These are phyloP conservation scores for Clonostachys rosea DNA, from an alignment of 2,329 filamentous ascomycete genomes.

Conservation along the genomic window DNA sequence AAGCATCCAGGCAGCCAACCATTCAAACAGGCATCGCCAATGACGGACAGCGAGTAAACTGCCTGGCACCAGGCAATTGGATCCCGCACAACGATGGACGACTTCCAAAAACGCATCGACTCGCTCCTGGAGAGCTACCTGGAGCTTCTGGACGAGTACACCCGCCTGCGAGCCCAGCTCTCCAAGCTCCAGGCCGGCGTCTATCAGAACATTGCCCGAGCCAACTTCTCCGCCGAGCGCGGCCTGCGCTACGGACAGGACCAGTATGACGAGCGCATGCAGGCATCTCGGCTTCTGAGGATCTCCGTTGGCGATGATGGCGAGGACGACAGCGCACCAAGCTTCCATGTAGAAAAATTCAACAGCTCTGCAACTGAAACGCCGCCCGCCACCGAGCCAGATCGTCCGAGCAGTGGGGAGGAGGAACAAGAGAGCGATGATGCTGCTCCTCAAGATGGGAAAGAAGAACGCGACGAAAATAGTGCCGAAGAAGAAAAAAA, in stretches of 20 bases:
- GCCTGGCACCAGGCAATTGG: too few relatives aligned
- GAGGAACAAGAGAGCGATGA: conserved; percentile 5
- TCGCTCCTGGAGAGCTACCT: conserved; percentile 62
- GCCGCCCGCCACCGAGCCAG: neutral
- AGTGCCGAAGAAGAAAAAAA: conserved; percentile 2
- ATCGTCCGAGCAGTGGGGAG: conserved; percentile 1
- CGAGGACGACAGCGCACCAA: conserved; percentile 6
- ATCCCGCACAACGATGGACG: too few relatives aligned
- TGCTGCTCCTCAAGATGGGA: conserved; percentile 6
- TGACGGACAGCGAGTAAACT: too few relatives aligned
- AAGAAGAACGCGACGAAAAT: conserved; percentile 1
- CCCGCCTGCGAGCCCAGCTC: conserved; percentile 50
- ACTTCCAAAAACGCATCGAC: conserved; percentile 45
- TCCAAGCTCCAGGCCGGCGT: conserved; percentile 48
- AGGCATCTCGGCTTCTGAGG: conserved; percentile 44
- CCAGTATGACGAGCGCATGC: conserved; percentile 71
- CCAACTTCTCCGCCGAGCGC: conserved; percentile 66
- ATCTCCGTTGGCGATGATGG: neutral
- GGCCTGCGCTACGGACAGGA: conserved; percentile 64
- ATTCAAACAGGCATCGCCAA: too few relatives aligned
- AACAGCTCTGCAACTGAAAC: neutral
- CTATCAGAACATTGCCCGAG: conserved; percentile 61
- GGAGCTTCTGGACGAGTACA: conserved; percentile 61
- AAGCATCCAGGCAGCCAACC: too few relatives aligned
- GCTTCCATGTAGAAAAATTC: conserved; percentile 11